Evolutionary conservation across 805 yeast genomes (phyloP).

Genomic region (Saccharomyces mikatae): DNA sequence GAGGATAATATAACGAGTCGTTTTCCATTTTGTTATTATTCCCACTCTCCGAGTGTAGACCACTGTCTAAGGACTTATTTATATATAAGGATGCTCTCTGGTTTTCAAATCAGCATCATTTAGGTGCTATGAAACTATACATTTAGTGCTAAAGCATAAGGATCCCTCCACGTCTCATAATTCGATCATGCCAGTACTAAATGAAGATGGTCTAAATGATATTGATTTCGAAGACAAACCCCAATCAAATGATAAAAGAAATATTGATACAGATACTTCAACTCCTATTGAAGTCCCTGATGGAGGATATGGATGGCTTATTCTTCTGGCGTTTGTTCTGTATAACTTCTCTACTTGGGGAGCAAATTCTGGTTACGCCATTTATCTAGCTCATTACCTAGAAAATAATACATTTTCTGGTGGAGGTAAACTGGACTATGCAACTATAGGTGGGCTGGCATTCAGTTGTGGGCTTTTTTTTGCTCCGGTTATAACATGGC

Average conservation of each 20-base stretch:
- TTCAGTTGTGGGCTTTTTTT: slow-evolving; percentile 45
- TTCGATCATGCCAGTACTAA: not conserved
- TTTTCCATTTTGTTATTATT: not conserved
- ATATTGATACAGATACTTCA: not conserved
- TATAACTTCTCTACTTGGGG: slow-evolving; percentile 51
- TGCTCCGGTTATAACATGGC: slow-evolving; percentile 42
- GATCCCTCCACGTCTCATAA: not conserved
- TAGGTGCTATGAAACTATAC: not conserved
- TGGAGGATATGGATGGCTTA: slow-evolving; percentile 48
- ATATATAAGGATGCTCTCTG: not conserved
- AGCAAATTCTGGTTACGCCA: slow-evolving; percentile 46
- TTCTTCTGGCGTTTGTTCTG: slow-evolving; percentile 37
- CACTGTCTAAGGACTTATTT: not conserved
- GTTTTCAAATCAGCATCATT: not conserved
- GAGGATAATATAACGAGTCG: not conserved
- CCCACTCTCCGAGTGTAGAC: not conserved
- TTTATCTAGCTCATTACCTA: slow-evolving; percentile 44
- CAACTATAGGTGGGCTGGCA: slow-evolving; percentile 51
- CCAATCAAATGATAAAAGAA: not conserved
- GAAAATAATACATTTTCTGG: slow-evolving; percentile 38
- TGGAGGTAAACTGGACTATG: slow-evolving; percentile 43
- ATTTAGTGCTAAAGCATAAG: not conserved
- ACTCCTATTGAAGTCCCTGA: slow-evolving; percentile 33
- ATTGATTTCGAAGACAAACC: not conserved
- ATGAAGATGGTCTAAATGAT: not conserved